Evolutionary conservation across 192 early-diverging fungal species (phyloP).

Genomic region (Backusella australiensis): DNA sequence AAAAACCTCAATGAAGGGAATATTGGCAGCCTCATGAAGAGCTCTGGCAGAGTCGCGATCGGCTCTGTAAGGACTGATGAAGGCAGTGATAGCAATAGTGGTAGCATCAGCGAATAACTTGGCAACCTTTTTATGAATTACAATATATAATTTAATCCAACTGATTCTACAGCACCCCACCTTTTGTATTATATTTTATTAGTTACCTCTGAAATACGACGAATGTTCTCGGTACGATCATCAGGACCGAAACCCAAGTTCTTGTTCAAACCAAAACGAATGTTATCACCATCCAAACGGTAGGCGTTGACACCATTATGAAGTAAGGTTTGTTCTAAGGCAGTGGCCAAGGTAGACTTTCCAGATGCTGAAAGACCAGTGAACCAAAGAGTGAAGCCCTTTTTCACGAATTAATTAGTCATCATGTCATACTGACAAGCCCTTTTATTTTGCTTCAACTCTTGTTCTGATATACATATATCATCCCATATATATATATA

Average conservation of each 20-base stretch:
- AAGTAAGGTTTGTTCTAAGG: constrained; percentile 86
- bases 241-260: constrained; percentile 89
- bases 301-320: constrained; percentile 74
- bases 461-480: background rate
- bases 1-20: constrained; percentile 88
- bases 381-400: constrained; percentile 91
- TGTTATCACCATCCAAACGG: constrained; percentile 95
- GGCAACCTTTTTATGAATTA: constrained; percentile 48
- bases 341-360: constrained; percentile 89
- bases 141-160: background rate
- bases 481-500: background rate
- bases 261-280: constrained; percentile 97
- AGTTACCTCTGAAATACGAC: constrained; percentile 83
- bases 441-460: background rate
- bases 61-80: constrained; percentile 84
- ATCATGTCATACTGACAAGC: background rate
- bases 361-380: constrained; percentile 95
- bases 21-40: constrained; percentile 69
- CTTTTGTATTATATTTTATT: constrained; percentile 7
- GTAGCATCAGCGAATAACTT: constrained; percentile 92
- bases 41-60: constrained; percentile 81
- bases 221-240: constrained; percentile 94
- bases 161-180: background rate
- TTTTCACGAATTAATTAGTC: background rate
- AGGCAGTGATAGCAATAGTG: constrained; percentile 79